Conservation (phyloP, 495 filamentous ascomycete genomes). For the Hypoxylon subgilvum region DNA sequence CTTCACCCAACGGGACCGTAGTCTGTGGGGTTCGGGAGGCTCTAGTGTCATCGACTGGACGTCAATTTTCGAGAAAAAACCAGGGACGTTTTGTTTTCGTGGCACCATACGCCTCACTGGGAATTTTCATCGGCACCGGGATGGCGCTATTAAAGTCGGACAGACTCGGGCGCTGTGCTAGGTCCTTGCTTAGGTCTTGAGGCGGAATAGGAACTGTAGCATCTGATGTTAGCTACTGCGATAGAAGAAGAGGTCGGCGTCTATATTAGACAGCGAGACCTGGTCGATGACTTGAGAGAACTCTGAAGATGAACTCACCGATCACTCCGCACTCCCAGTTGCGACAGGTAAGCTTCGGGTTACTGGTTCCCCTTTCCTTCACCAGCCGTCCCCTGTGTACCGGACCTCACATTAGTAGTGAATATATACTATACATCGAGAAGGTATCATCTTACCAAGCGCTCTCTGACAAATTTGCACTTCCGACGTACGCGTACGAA, state of each 20-base stretch:
- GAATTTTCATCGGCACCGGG: slow-evolving; percentile 71
- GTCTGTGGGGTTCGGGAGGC: background rate
- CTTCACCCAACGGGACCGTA: slow-evolving; percentile 2
- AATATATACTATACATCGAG: slow-evolving; percentile 8
- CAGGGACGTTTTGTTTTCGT: slow-evolving; percentile 37
- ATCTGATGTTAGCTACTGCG: slow-evolving; percentile 12
- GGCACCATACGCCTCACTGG: slow-evolving; percentile 38
- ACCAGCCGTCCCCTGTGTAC: slow-evolving; percentile 69
- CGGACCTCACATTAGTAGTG: slow-evolving; percentile 9
- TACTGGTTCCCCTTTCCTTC: slow-evolving; percentile 66
- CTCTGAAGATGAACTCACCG: slow-evolving; percentile 16
- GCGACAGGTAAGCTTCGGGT: slow-evolving; percentile 77
- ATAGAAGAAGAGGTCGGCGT: background rate
- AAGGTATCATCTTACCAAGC: slow-evolving; percentile 69
- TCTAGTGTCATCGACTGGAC: slow-evolving; percentile 1
- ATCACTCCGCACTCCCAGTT: slow-evolving; percentile 98
- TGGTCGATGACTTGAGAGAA: background rate
- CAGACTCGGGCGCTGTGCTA: slow-evolving; percentile 33
- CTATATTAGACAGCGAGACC: background rate
- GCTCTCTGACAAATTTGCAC: slow-evolving; percentile 88
- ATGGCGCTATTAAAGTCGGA: slow-evolving; percentile 63
- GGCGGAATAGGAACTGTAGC: slow-evolving; percentile 13
- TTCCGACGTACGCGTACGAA: slow-evolving; percentile 87
- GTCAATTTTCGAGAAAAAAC: slow-evolving; percentile 37
- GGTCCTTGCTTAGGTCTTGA: slow-evolving; percentile 13